These are phyloP conservation scores for Barnettozyma pratensis DNA, from an alignment of 805 yeast genomes.

Conservation along the genomic window DNA sequence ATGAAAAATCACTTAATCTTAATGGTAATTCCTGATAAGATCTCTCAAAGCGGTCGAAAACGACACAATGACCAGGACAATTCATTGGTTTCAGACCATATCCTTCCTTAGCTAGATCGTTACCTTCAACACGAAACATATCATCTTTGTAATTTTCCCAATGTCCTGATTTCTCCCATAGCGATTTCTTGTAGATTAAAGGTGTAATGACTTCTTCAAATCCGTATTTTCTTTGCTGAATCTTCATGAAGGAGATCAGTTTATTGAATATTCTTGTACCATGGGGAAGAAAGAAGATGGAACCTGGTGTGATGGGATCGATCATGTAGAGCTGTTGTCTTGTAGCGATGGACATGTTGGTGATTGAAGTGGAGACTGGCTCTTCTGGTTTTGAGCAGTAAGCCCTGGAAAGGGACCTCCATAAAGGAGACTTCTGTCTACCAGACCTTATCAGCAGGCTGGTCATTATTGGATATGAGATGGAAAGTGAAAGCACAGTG, in stretches of 20 bases:
- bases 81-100: slow-evolving; percentile 94
- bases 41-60: slow-evolving; percentile 69
- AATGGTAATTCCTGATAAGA: slow-evolving; percentile 86
- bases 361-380: slow-evolving; percentile 14
- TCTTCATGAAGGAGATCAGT: slow-evolving; percentile 74
- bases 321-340: slow-evolving; percentile 75
- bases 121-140: slow-evolving; percentile 83
- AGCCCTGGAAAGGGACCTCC: background rate
- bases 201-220: slow-evolving; percentile 94
- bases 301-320: slow-evolving; percentile 84
- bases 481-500: no score
- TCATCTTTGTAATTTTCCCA: slow-evolving; percentile 94
- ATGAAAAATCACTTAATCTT: slow-evolving; percentile 82
- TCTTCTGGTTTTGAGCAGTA: slow-evolving; percentile 8
- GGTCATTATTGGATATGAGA: background rate
- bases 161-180: slow-evolving; percentile 93
- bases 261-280: slow-evolving; percentile 86
- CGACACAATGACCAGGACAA: slow-evolving; percentile 91
- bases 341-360: slow-evolving; percentile 24
- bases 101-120: slow-evolving; percentile 34
- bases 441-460: background rate
- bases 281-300: slow-evolving; percentile 86
- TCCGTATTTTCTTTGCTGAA: slow-evolving; percentile 74
- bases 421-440: background rate
- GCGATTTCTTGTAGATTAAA: slow-evolving; percentile 68